Base-by-base conservation (phyloP, 1,139 yeast genomes). In the Casaregolazyma lundiana region DNA sequence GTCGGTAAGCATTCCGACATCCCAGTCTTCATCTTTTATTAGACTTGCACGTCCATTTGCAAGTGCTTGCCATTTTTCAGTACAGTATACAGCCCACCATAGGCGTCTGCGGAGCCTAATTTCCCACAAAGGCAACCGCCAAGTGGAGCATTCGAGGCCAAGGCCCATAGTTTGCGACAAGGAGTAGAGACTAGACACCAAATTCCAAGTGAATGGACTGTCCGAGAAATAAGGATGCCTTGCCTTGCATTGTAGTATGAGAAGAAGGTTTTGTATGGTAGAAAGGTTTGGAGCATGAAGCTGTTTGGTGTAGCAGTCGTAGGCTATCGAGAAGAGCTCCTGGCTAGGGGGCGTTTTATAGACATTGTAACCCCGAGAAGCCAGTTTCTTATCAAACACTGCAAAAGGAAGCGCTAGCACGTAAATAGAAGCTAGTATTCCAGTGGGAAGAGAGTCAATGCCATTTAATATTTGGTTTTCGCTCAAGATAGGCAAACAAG, bases 101-200 rank as follows among this genome's bases (percentile, higher is more conserved):
- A 57, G 43, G 3, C 61, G 51, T 30, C 53, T 53, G 7, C 61
- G 49, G 11, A 57, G 42, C 17, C 52, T 51, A n/a, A 55, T 56
- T 43, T 57, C 61, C 61, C 61, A 57, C 18, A 42, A 49, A 18
- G 61, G 61, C n/a, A 57, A 53, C n/a, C 47, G 48, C 61, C 61
- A 89, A 52, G 76, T 77, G 47, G 83, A 80, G 61, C 96, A 89
- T 60, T 88, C 90, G 15, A 86, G 71, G 0, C 95, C 95, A 8
- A 89, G 69, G 0, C 96, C 96, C 34, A 89, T 67, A 55, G 89
- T 95, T 62, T 88, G 96, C 0, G 95, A 81, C 20, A 88, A 65
- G 0, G 95, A 84, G 2, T 86, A 90, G 22, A 89, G 87, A 58
- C 88, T 95, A 1, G 95, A 84, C 56, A 90, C 83, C 29, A 90